Evolutionary conservation across 2,329 filamentous ascomycete species (phyloP), one percentile per base, ranked within the genome.

Genomic region (Seiridium unicorne): DNA sequence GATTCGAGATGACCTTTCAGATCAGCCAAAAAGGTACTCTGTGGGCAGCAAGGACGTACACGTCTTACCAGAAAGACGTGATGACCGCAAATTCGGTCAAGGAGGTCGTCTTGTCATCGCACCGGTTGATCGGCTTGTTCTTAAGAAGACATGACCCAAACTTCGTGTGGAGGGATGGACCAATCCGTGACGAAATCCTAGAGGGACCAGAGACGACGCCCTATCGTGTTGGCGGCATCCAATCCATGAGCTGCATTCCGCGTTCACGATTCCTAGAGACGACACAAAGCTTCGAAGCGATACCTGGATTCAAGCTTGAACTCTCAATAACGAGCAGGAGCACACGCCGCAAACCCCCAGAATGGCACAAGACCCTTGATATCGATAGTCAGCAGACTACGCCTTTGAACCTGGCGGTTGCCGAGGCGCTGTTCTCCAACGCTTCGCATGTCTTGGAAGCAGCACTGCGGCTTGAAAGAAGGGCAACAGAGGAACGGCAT

Each of bases 61-160:
- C 70, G 46, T 85, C 82, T 9, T 84, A 82, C 66, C 82, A 85
- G 66, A 76, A 78, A 58, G 75, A 77, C 31, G 70, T 76, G 36
- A 61, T 84, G 55, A 78, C 76, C n/a, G 71, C 73, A 44, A 73
- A 77, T 8, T 70, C 74, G 35, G 77, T 79, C n/a, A 74, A 75
- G 60, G 79, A 83, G 44, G 69, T 84, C 51, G 73, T 81, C 51
- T 69, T 79, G 34, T 77, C 79, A n/a, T 78, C 76, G 9, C 81
- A 84, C 65, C 74, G 77, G 58, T 81, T 82, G 65, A 66, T 85
- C 61, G 81, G 79, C 11, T 71, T 82, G 7, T 85, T 83, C 62
- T 67, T 85, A 11, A 73, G 76, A 51, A 76, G 74, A 44, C 80
- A 84, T 62, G 82, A 85, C 67, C 69, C 76, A n/a, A 73, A 71